Percentiles rank a stretch among this genome's conserved stretches.
These are phyloP conservation scores for Globisporangium megalacanthum DNA, from an alignment of 352 stramenopile genomes.

Conservation along the genomic window DNA sequence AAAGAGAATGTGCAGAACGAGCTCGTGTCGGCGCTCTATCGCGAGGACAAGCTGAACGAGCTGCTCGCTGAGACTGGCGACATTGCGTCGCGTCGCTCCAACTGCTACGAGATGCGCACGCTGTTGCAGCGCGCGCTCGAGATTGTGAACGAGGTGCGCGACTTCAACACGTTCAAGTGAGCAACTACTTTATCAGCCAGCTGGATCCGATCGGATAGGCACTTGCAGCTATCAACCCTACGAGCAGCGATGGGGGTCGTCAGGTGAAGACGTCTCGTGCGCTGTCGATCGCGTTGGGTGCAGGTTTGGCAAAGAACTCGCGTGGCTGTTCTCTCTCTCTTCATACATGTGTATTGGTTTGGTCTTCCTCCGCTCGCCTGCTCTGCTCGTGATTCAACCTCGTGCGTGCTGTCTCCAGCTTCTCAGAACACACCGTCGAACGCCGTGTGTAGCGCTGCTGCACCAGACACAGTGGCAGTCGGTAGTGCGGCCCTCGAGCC, in stretches of 20 bases:
- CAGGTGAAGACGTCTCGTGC: background rate
- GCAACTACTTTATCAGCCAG: slow-evolving; percentile 10
- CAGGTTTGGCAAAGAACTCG: background rate
- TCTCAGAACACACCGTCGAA: slow-evolving; percentile 12
- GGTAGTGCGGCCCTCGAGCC: slow-evolving; percentile 7
- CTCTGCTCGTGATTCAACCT: background rate
- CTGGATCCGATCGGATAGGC: background rate
- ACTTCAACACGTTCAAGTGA: slow-evolving; percentile 98
- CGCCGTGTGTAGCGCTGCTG: background rate
- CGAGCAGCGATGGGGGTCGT: background rate
- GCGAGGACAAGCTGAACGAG: slow-evolving; percentile 93
- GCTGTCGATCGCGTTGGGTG: background rate
- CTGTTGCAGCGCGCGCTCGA: slow-evolving; percentile 94
- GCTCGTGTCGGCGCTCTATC: slow-evolving; percentile 95
- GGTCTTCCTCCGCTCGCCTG: background rate
- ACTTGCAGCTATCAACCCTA: background rate
- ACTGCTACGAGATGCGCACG: slow-evolving; percentile 96
- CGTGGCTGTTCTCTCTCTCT: background rate
- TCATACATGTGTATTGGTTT: slow-evolving; percentile 1
- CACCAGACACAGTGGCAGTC: background rate
- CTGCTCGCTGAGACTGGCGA: slow-evolving; percentile 95
- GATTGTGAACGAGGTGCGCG: slow-evolving; percentile 98
- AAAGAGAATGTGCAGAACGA: slow-evolving; percentile 98
- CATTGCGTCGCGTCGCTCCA: slow-evolving; percentile 91
- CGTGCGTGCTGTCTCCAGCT: background rate